Evolutionary conservation across 768 basidiomycete species (phyloP), one percentile per base, ranked within the genome.

Genomic region (Lactarius deliciosus): DNA sequence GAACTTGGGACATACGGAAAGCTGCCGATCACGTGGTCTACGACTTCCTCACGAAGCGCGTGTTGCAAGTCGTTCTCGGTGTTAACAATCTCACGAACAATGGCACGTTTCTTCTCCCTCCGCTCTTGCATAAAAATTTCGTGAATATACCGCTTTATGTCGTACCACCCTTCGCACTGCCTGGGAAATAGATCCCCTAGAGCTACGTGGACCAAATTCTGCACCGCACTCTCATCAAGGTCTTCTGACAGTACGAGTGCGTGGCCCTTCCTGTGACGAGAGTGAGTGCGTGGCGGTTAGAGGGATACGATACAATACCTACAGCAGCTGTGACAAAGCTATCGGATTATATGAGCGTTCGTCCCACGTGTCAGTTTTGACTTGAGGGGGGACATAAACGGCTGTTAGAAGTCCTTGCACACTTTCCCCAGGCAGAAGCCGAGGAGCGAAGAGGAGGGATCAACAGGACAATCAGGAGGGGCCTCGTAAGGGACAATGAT

Each of bases 381-480:
- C 18, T 16, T 32, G 15, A 16, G 30, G 16, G 6, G 59, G 59
- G 9, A 47, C 2, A 13, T 60, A 68, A 16, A n/a, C 10, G 1
- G 28, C 57, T 2, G 61, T 64, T 16, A 72, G 18, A n/a, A 72
- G 20, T 2, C 63, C 73, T 59, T 72, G 73, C 8, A 32, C 13
- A 9, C 66, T 65, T 50, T 73, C 73, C 30, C 73, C 73, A 0
- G 18, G 28, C 16, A 71, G 25, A 56, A 66, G 56, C 0, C 60
- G 36, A 40, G 65, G 65, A 3, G 50, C 43, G 28, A 62, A 25
- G 1, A 32, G 13, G 43, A n/a, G 3, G 55, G 9, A 22, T 53
- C 55, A 20, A 62, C 22, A 7, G 25, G 3, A 32, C n/a, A 61
- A 9, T 41, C 34, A 2, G 25, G 5, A 50, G 60, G 45, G 8